Base-by-base conservation (phyloP, 805 yeast genomes). In the Lipomyces kockii region DNA sequence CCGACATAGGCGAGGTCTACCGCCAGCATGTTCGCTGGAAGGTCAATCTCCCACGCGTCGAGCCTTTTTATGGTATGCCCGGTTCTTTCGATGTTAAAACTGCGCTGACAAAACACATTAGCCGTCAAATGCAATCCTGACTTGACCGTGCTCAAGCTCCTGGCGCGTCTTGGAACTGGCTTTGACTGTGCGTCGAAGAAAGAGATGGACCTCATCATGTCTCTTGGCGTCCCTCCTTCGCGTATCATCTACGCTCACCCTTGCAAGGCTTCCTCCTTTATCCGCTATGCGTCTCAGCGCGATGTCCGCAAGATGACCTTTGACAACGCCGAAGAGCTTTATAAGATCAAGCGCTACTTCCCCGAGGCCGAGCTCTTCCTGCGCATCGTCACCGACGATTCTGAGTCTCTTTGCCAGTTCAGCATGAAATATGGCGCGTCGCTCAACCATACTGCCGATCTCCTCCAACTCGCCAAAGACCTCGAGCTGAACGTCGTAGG, bases 61-160 rank as follows among this genome's bases (percentile, higher is more conserved):
- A 85, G 65, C 97, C 98, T n/a, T 89, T 84, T 76, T 94, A 93
- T 79, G 71, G 70, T 67, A 55, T 8, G 64, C n/a, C 25, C 27
- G 8, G 5, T 43, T 35, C 34, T 17, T 34, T 35, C 25, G 20
- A 20, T 46, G 27, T 27, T 56, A 27, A 27, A 4, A 43, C 22
- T 43, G 3, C 2, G 22, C 49, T 43, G 22, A 43, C 59, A n/a
- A n/a, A 17, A 5, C 7, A 17, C 25, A 11, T 6, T 54, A 67
- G 99, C 99, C 22, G 95, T 94, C 73, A 94, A 94, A 80, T 94
- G 98, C 81, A 94, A 94, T 81, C 89, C 92, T 51, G 88, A 92
- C 76, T 73, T 80, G 6, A 80, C 80, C 64, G 86, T 94, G 12
- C 77, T 94, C 70, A 76, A 80, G 60, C 77, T 83, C 35, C 82